A percentile compares a stretch with the other conserved stretches of the same genome.
These are phyloP conservation scores for Clarireedia monteithiana DNA, from an alignment of 2,329 filamentous ascomycete species.

Conservation along the genomic window DNA sequence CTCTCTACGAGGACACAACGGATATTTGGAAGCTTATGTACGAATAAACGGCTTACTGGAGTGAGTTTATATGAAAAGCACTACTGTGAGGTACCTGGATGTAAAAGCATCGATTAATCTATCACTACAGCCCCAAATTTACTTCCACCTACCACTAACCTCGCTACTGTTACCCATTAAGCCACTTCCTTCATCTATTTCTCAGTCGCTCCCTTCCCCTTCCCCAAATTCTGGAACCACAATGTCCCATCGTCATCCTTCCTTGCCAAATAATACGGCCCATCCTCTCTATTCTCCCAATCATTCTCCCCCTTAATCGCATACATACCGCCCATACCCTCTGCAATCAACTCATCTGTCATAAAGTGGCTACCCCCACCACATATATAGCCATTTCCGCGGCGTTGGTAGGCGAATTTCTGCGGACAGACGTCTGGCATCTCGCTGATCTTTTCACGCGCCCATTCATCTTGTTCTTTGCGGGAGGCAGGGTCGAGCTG, in stretches of 20 bases:
- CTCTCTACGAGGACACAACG: no score
- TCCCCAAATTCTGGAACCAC: neutral
- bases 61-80: no score
- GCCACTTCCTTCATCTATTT: no score
- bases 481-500: slow-evolving; percentile 6
- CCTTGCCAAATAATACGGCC: neutral
- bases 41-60: no score
- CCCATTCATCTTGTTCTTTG: slow-evolving; percentile 17
- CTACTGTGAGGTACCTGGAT: no score
- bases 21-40: no score
- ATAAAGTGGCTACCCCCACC: slow-evolving; percentile 13
- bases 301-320: neutral
- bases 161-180: no score
- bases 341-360: slow-evolving; percentile 15
- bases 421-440: slow-evolving; percentile 8
- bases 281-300: slow-evolving; percentile 4
- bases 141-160: no score
- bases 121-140: no score
- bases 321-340: slow-evolving; percentile 16
- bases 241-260: neutral
- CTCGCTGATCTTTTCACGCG: slow-evolving; percentile 4
- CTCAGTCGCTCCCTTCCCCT: neutral
- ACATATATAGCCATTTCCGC: slow-evolving; percentile 17
- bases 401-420: slow-evolving; percentile 9
- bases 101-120: no score